Conservation (phyloP, 345 rosid species). For the Brassica napus region DNA sequence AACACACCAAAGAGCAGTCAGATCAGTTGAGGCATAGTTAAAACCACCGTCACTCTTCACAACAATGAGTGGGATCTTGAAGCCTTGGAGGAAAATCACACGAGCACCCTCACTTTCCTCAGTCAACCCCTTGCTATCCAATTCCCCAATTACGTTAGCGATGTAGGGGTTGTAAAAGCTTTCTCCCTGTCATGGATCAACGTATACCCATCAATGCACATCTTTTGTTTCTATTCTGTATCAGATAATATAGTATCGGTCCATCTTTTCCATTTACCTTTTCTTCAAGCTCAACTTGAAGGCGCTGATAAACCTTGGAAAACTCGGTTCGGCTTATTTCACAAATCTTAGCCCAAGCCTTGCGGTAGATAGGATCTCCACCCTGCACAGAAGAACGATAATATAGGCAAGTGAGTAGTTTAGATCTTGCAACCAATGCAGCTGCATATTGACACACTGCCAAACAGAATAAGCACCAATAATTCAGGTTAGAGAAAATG, state of each 20-base stretch:
- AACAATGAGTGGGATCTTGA: slow-evolving; percentile 82
- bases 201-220: background rate
- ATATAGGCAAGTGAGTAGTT: slow-evolving; percentile 2
- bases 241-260: slow-evolving; percentile 3
- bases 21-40: slow-evolving; percentile 94
- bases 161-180: slow-evolving; percentile 91
- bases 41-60: slow-evolving; percentile 96
- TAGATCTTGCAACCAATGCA: slow-evolving; percentile 3
- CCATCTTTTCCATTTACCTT: slow-evolving; percentile 25
- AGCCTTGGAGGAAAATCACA: slow-evolving; percentile 78
- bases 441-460: slow-evolving; percentile 2
- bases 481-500: background rate
- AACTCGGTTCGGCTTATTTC: slow-evolving; percentile 79
- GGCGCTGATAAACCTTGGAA: slow-evolving; percentile 71
- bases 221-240: background rate
- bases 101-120: slow-evolving; percentile 93
- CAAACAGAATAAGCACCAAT: slow-evolving; percentile 2
- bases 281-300: slow-evolving; percentile 78
- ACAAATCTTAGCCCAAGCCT: slow-evolving; percentile 83
- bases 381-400: slow-evolving; percentile 48
- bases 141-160: slow-evolving; percentile 54
- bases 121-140: slow-evolving; percentile 62
- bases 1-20: slow-evolving; percentile 58
- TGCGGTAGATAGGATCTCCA: slow-evolving; percentile 70
- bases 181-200: slow-evolving; percentile 70